Evolutionary conservation across 164 flowering plant species (phyloP).

Genomic region (Cinnamomum chago): DNA sequence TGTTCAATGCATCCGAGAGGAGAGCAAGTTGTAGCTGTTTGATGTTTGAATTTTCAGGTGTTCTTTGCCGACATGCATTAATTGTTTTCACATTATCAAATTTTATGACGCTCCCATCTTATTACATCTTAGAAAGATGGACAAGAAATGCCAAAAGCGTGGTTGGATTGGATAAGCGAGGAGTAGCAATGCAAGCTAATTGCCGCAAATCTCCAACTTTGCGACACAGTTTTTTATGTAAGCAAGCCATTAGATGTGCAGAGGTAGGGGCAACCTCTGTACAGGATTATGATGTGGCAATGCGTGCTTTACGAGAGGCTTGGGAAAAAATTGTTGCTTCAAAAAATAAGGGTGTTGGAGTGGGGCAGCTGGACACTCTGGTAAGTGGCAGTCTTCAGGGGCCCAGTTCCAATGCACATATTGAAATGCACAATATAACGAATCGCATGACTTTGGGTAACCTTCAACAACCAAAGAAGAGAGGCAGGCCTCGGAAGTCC

Average conservation of each 20-base stretch:
- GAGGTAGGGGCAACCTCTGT: slow-evolving; percentile 68
- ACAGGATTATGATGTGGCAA: slow-evolving; percentile 58
- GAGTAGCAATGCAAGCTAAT: slow-evolving; percentile 34
- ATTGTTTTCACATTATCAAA: slow-evolving; percentile 84
- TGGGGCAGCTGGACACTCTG: not conserved
- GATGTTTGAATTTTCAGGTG: slow-evolving; percentile 86
- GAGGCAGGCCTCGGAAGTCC: slow-evolving; percentile 6
- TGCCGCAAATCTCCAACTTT: slow-evolving; percentile 38
- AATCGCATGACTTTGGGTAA: not conserved
- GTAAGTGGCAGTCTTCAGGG: not conserved
- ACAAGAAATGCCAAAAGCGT: slow-evolving; percentile 65
- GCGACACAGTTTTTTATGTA: slow-evolving; percentile 56
- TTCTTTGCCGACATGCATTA: slow-evolving; percentile 78
- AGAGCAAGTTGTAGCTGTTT: slow-evolving; percentile 74
- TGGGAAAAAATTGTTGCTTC: slow-evolving; percentile 44
- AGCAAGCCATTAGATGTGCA: slow-evolving; percentile 65
- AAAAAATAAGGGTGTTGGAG: slow-evolving; percentile 45
- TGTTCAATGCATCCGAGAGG: slow-evolving; percentile 55
- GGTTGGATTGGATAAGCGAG: slow-evolving; percentile 40
- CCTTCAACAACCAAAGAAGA: slow-evolving; percentile 5
- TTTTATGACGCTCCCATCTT: slow-evolving; percentile 62
- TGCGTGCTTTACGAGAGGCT: slow-evolving; percentile 59
- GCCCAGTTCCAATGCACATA: not conserved
- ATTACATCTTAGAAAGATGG: slow-evolving; percentile 70
- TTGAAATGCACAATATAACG: not conserved